A percentile compares a stretch with the other conserved stretches of the same genome.
Conservation (phyloP, 177 flowering plant genomes). For the Telopea speciosissima region DNA sequence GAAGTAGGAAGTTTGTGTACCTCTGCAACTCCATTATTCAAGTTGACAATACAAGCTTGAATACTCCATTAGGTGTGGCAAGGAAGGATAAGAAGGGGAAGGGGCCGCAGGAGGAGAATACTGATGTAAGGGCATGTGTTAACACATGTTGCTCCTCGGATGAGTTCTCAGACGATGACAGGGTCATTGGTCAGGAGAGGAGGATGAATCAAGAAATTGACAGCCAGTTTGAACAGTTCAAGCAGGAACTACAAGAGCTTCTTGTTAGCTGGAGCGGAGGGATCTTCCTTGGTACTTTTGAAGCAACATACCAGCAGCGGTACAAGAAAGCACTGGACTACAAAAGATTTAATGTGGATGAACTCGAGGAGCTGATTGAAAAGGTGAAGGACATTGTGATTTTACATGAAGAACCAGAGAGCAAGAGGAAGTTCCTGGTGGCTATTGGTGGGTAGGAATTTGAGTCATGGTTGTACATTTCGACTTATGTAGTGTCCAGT, state of each 20-base stretch:
- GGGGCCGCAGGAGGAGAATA: conserved; percentile 39
- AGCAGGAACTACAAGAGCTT: conserved; percentile 77
- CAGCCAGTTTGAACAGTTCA: conserved; percentile 43
- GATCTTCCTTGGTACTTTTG: conserved; percentile 54
- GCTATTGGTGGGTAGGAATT: conserved; percentile 35
- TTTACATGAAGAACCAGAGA: conserved; percentile 59
- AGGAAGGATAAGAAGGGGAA: conserved; percentile 53
- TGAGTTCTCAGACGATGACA: conserved; percentile 66
- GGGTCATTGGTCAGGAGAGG: conserved; percentile 28
- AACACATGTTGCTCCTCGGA: conserved; percentile 49
- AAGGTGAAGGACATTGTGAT: conserved; percentile 62
- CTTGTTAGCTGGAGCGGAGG: conserved; percentile 78
- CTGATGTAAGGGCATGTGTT: conserved; percentile 12
- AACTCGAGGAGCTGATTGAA: conserved; percentile 63
- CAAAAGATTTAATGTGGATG: conserved; percentile 47
- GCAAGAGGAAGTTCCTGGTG: conserved; percentile 56
- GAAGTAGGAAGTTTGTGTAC: conserved; percentile 53
- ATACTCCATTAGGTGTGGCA: conserved; percentile 23
- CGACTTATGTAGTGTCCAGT: background rate
- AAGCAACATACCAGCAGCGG: conserved; percentile 69
- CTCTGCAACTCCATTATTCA: conserved; percentile 34
- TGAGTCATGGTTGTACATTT: background rate
- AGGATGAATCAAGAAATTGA: conserved; percentile 16
- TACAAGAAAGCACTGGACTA: conserved; percentile 68
- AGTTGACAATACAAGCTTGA: conserved; percentile 29